These are phyloP conservation scores for Hexamita inflata DNA, from an alignment of 208 protist genomes.

Conservation along the genomic window DNA sequence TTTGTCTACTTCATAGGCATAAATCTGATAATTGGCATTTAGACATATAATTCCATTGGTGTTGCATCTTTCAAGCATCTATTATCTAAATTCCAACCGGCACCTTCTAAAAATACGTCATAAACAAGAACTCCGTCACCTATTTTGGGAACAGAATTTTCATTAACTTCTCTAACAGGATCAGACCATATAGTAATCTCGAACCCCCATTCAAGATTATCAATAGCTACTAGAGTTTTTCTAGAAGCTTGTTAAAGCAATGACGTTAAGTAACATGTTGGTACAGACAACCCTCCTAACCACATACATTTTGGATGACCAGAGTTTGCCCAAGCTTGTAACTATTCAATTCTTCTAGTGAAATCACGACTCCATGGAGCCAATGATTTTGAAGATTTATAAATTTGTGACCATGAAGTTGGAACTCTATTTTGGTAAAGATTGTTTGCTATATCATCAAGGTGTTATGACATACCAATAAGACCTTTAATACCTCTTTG, in stretches of 20 bases:
- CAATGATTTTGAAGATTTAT: constrained; percentile 84
- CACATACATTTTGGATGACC: constrained; percentile 73
- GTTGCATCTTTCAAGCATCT: constrained; percentile 72
- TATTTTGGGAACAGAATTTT: constrained; percentile 45
- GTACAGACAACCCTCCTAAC: constrained; percentile 91
- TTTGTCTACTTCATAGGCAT: constrained; percentile 69
- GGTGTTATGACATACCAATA: constrained; percentile 81
- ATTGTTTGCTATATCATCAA: constrained; percentile 73
- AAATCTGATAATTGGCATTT: constrained; percentile 94
- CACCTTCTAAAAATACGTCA: constrained; percentile 83
- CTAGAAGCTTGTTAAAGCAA: constrained; percentile 78
- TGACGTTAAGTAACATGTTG: constrained; percentile 87
- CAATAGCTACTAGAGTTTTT: constrained; percentile 69
- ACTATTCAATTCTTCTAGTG: constrained; percentile 63
- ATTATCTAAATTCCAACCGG: constrained; percentile 70
- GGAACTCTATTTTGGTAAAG: constrained; percentile 73
- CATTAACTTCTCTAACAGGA: constrained; percentile 56
- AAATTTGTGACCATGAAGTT: constrained; percentile 70
- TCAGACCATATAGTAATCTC: constrained; percentile 66
- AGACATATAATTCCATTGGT: constrained; percentile 77
- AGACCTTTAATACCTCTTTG: constrained; percentile 79
- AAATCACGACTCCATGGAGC: constrained; percentile 82
- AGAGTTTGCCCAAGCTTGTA: constrained; percentile 37
- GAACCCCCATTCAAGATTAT: constrained; percentile 90
- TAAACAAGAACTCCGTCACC: constrained; percentile 82